Percentiles rank a stretch among this genome's conserved stretches.
Evolutionary conservation across 345 rosid genomes (phyloP).

Genomic region (Moricandia arvensis): DNA sequence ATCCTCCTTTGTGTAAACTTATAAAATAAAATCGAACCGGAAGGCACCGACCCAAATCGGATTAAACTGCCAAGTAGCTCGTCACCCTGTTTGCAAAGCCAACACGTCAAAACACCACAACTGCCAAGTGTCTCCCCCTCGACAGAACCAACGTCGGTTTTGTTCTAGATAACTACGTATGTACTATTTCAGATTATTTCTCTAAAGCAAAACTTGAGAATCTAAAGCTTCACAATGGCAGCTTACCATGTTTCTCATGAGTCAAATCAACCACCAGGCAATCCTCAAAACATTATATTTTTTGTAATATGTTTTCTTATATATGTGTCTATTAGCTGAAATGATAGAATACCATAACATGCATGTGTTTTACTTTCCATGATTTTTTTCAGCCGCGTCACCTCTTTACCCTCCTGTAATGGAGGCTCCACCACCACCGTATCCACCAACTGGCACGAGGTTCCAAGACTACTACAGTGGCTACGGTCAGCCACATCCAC

Average conservation of each 20-base stretch:
- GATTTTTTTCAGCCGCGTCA: slow-evolving; percentile 21
- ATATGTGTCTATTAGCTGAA: neutral
- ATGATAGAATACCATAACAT: neutral
- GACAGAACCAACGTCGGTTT: neutral
- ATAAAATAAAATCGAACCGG: neutral
- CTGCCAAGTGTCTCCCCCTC: slow-evolving; percentile 24
- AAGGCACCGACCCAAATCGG: slow-evolving; percentile 16
- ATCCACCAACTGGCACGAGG: slow-evolving; percentile 27
- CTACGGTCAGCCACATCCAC: slow-evolving; percentile 26
- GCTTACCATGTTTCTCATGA: slow-evolving; percentile 39
- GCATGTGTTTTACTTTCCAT: neutral
- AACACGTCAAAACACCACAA: slow-evolving; percentile 21
- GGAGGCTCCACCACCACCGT: slow-evolving; percentile 37
- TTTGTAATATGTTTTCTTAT: neutral
- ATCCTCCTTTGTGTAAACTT: neutral
- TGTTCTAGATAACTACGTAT: neutral
- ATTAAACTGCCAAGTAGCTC: slow-evolving; percentile 24
- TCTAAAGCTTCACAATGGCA: slow-evolving; percentile 24
- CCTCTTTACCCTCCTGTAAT: slow-evolving; percentile 20
- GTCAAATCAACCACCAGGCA: slow-evolving; percentile 33
- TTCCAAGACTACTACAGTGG: slow-evolving; percentile 23
- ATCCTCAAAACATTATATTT: neutral
- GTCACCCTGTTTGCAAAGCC: slow-evolving; percentile 19
- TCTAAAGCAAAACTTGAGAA: neutral
- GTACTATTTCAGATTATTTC: neutral